Percentiles rank a stretch among this genome's conserved stretches.
phyloP scores from a whole-genome alignment of 352 stramenopile species.

The Globisporangium radiosum region DNA sequence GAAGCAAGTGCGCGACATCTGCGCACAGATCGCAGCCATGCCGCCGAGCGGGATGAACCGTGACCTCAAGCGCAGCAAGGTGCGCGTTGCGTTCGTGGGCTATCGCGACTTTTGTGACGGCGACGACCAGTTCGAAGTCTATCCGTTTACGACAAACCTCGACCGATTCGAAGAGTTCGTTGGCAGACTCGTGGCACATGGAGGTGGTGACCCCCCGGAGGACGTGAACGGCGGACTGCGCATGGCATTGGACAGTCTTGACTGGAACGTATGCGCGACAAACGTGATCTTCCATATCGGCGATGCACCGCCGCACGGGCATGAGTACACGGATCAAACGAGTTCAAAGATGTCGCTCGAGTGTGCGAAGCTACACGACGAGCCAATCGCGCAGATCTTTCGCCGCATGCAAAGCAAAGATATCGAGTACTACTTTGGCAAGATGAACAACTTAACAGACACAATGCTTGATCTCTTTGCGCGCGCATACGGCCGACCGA shows the following conservation, averaged over 20 bases:
- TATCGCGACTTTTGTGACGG: constrained; percentile 32
- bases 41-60: background rate
- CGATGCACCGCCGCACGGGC: constrained; percentile 36
- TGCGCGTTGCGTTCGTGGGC: constrained; percentile 32
- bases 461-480: constrained; percentile 25
- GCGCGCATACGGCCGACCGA: constrained; percentile 5
- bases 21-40: background rate
- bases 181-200: constrained; percentile 9
- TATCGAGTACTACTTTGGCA: constrained; percentile 34
- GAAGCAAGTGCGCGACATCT: constrained; percentile 14
- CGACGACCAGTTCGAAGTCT: constrained; percentile 22
- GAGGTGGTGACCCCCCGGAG: constrained; percentile 24
- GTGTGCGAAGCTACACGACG: constrained; percentile 7
- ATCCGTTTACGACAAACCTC: constrained; percentile 25
- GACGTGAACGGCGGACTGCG: constrained; percentile 32
- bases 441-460: constrained; percentile 25
- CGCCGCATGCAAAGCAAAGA: background rate
- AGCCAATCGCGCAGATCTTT: constrained; percentile 11
- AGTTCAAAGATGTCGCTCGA: constrained; percentile 12
- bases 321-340: constrained; percentile 16
- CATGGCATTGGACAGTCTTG: constrained; percentile 14
- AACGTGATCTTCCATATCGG: constrained; percentile 36
- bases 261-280: constrained; percentile 19
- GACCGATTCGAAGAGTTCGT: constrained; percentile 27
- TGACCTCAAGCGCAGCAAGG: constrained; percentile 15